Evolutionary conservation across 768 basidiomycete genomes (phyloP).

Genomic region (Lactarius deliciosus): DNA sequence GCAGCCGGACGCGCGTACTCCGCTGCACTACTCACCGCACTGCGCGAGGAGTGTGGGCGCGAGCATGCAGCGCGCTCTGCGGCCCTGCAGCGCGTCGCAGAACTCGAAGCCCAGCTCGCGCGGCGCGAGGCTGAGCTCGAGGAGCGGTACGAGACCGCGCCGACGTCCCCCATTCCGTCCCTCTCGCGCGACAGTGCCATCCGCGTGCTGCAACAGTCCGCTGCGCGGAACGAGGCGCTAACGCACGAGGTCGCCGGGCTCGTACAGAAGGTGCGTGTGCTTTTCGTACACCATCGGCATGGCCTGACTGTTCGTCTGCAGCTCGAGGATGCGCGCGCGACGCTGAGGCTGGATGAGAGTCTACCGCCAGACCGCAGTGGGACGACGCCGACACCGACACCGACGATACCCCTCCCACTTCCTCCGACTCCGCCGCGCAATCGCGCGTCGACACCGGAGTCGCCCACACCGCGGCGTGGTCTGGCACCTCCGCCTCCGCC

Average conservation of each 20-base stretch:
- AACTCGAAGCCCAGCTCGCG: slow-evolving; percentile 54
- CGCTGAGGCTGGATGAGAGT: neutral
- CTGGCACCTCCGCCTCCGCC: neutral
- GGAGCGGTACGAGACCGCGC: slow-evolving; percentile 18
- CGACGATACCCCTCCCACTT: neutral
- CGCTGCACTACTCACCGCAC: slow-evolving; percentile 43
- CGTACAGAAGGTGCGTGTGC: slow-evolving; percentile 19
- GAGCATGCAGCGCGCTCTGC: slow-evolving; percentile 44
- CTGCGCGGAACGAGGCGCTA: slow-evolving; percentile 23
- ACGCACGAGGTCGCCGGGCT: slow-evolving; percentile 23
- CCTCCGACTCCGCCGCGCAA: neutral
- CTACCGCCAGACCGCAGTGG: neutral
- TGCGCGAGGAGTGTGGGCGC: slow-evolving; percentile 45
- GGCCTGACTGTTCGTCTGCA: neutral
- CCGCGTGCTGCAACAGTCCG: slow-evolving; percentile 25
- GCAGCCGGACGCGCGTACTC: slow-evolving; percentile 41
- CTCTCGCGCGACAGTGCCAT: slow-evolving; percentile 29
- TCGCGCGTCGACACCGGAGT: slow-evolving; percentile 5
- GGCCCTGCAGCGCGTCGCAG: slow-evolving; percentile 43
- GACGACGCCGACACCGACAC: neutral
- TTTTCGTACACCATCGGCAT: neutral
- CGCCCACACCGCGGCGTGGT: slow-evolving; percentile 14
- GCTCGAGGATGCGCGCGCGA: slow-evolving; percentile 23
- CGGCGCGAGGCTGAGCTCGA: slow-evolving; percentile 59
- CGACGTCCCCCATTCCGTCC: slow-evolving; percentile 8